Base-by-base conservation (phyloP, 257 asterid species). In the Capsicum pubescens region DNA sequence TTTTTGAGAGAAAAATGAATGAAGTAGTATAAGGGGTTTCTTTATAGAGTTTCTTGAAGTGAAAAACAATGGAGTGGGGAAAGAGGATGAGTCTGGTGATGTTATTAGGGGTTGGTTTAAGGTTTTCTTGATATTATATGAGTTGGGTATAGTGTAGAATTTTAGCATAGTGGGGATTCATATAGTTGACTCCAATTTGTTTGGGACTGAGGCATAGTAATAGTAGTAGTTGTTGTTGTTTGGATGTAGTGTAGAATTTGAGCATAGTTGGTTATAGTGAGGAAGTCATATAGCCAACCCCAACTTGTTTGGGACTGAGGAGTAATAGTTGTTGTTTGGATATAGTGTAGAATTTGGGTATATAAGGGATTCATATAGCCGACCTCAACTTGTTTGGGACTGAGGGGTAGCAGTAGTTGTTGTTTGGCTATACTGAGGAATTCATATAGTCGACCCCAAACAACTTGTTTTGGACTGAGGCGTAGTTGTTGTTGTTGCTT, bases 1-100 rank as follows among this genome's bases (percentile, higher is more conserved):
- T 26, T 83, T 81, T 57, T 70, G 85, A 83, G 76, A 76, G 83
- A 54, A 80, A 88, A 80, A 86, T 46, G 57, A 71, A 71, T 21
- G 11, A 46, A 71, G 5, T 71, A 71, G 36, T 44, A n/a, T 46
- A 71, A 44, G 79, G 79, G 57, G 57, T 42, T 71, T 71, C 17
- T 46, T 71, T 71, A 2, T 71, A 44, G n/a, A 32, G 52, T 82
- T 77, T 42, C 15, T 69, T 26, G 1, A 8, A 69, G 55, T 69
- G 32, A 39, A 69, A 39, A 63, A 63, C 11, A 26, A 26, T 21
- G 13, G 35, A 0, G 55, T 69, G 78, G 55, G 15, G 77, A 69
- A 39, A 14, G 55, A 8, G 14, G 77, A 36, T 44, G 54, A 32
- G 6, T 66, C 52, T 36, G 15, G 46, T 68, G 13, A 68, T 68